Evolutionary conservation across 2,329 filamentous ascomycete genomes (phyloP), one percentile per base, ranked within the genome.

Genomic region (Magnaporthales sp.): DNA sequence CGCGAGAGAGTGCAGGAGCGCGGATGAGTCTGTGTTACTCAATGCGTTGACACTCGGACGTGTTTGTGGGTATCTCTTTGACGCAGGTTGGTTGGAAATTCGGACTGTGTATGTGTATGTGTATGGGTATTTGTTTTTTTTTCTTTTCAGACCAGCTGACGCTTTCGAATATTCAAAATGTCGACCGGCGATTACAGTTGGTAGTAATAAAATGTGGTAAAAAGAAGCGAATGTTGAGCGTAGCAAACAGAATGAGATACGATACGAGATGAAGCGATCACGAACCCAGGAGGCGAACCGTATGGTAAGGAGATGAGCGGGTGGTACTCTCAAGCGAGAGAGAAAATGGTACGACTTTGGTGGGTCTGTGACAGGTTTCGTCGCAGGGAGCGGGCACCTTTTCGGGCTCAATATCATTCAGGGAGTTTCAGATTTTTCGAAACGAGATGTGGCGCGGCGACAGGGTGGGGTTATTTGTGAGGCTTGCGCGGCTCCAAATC

Each of bases 331-430:
- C 51, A 22, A 60, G 26, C 38, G 64, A 30, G 56, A 31, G 56
- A 26, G 56, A n/a, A 38, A 58, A 61, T 66, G 64, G 64, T 66
- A 66, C 64, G 64, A 66, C 30, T 62, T 27, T 27, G 46, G 64
- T 60, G 64, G 64, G 56, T 60, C 64, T 66, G 64, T 30, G 30
- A 60, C 64, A 38, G 22, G 38, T 7, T 27, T 38, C 54, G 64
- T 62, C 56, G 56, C 56, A 26, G 56, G 26, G 56, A 27, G 24
- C 29, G 56, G 56, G 24, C 56, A 27, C 2, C 62, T 22, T 32
- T 46, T 32, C 58, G 30, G 29, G 29, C 11, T 22, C 29, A 38
- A 19, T 15, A 38, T 19, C 27, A 15, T n/a, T 5, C 61, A 30
- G 30, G 22, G 62, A 63, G 29, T 46, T 63, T 63, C 62, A 31